phyloP scores from a whole-genome alignment of 169 alveolate species.

The Perkinsus marinus region DNA sequence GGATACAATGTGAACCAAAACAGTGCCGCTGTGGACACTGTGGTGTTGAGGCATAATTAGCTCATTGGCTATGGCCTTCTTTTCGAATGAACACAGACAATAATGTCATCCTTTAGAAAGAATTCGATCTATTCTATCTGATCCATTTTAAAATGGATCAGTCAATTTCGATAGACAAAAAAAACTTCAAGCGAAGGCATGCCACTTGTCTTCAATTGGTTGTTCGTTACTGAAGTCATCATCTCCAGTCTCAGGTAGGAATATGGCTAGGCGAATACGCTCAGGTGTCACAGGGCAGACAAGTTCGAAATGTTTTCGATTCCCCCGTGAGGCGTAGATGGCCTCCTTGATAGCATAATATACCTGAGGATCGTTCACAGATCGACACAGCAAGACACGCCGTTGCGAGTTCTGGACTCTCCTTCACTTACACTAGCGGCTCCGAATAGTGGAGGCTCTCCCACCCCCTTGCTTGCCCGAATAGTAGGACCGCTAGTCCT shows the following conservation, averaged over 20 bases:
- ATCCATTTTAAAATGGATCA: too few relatives aligned
- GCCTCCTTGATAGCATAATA: background rate
- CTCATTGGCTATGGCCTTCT: too few relatives aligned
- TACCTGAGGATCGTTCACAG: background rate
- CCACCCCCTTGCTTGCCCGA: background rate
- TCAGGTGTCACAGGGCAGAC: background rate
- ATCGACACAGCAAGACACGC: background rate
- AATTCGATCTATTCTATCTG: too few relatives aligned
- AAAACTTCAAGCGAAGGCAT: background rate
- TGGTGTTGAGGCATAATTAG: too few relatives aligned
- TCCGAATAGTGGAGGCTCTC: slow-evolving; percentile 1
- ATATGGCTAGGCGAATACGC: background rate
- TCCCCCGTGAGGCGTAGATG: background rate
- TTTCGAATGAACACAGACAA: too few relatives aligned
- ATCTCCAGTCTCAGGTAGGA: background rate
- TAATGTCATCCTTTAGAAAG: too few relatives aligned
- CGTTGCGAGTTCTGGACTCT: background rate
- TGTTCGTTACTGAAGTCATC: background rate
- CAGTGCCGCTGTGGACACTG: too few relatives aligned
- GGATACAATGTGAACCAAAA: too few relatives aligned
- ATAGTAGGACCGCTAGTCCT: background rate
- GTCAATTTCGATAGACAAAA: too few relatives aligned
- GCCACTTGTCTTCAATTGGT: background rate
- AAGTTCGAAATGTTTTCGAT: background rate
- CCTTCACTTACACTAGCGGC: background rate